Evolutionary conservation across 169 alveolate species (phyloP).

Genomic region (Babesia caballi): DNA sequence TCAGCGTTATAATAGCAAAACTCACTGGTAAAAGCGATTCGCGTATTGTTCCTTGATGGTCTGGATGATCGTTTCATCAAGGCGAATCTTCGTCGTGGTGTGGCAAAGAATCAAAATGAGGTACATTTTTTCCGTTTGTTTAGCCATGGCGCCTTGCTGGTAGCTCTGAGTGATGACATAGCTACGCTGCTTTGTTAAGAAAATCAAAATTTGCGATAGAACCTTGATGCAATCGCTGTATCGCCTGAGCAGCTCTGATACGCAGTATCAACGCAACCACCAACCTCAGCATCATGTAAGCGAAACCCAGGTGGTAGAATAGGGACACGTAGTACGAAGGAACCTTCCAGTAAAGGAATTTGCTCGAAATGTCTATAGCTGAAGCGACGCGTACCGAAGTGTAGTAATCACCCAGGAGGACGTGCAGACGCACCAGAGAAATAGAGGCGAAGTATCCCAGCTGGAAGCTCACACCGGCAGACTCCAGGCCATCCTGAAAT

Average conservation of each 20-base stretch:
- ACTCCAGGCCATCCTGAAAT: slow-evolving; percentile 17
- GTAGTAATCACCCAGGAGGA: slow-evolving; percentile 78
- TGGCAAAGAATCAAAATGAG: slow-evolving; percentile 76
- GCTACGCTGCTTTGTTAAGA: slow-evolving; percentile 71
- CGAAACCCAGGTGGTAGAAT: slow-evolving; percentile 76
- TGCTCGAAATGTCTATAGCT: slow-evolving; percentile 65
- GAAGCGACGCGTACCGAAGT: slow-evolving; percentile 73
- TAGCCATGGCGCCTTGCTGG: slow-evolving; percentile 73
- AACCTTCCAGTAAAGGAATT: slow-evolving; percentile 77
- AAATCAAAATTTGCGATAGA: slow-evolving; percentile 72
- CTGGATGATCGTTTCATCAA: slow-evolving; percentile 77
- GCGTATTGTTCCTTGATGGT: slow-evolving; percentile 79
- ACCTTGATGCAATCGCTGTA: slow-evolving; percentile 76
- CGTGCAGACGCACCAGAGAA: slow-evolving; percentile 71
- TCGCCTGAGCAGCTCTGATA: slow-evolving; percentile 60
- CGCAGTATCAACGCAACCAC: background rate
- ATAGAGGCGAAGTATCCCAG: slow-evolving; percentile 75
- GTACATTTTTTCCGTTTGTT: slow-evolving; percentile 78
- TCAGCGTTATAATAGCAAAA: background rate
- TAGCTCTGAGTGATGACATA: slow-evolving; percentile 73
- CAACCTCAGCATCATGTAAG: slow-evolving; percentile 77
- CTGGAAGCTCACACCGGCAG: slow-evolving; percentile 46
- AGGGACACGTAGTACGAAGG: slow-evolving; percentile 79
- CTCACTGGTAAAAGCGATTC: slow-evolving; percentile 76
- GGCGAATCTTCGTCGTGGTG: slow-evolving; percentile 60